Evolutionary conservation across 371 early-diverging fungal genomes (phyloP).

Genomic region (Apophysomyces trapeziformis): DNA sequence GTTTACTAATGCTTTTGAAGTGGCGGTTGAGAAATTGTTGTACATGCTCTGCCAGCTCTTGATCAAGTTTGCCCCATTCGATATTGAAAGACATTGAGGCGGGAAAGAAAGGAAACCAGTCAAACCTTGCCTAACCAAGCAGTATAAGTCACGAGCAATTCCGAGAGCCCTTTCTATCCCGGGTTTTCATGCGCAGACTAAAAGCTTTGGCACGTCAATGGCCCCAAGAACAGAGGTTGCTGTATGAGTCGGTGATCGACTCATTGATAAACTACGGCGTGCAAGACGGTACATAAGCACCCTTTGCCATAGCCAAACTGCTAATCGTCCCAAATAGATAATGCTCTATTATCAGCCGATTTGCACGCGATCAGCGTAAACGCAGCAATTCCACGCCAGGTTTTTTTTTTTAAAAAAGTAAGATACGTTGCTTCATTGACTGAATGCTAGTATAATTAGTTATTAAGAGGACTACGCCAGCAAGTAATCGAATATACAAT

Average conservation of each 20-base stretch:
- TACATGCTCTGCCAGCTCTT: slow-evolving; percentile 73
- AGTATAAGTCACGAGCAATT: not conserved
- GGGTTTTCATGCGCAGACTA: not conserved
- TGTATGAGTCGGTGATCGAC: not conserved
- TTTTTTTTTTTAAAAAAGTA: not conserved
- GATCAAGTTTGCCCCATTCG: slow-evolving; percentile 84
- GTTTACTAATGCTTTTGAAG: slow-evolving; percentile 73
- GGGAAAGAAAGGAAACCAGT: not conserved
- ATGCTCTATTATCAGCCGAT: not conserved
- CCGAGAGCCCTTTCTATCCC: not conserved
- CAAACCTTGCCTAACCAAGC: not conserved
- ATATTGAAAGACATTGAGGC: slow-evolving; percentile 83
- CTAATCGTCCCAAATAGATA: not conserved
- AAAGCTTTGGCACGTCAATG: not conserved
- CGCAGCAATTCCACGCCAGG: not conserved
- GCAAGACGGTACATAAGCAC: not conserved
- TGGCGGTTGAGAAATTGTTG: slow-evolving; percentile 81
- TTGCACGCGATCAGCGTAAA: not conserved
- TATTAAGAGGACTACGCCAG: not conserved
- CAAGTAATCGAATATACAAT: not conserved
- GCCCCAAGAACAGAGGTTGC: not conserved
- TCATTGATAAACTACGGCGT: not conserved
- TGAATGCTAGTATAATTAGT: not conserved
- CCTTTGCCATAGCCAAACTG: slow-evolving; percentile 20
- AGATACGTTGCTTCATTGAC: not conserved